Conservation (phyloP, 169 alveolate species). For the Plasmodium knowlesi region DNA sequence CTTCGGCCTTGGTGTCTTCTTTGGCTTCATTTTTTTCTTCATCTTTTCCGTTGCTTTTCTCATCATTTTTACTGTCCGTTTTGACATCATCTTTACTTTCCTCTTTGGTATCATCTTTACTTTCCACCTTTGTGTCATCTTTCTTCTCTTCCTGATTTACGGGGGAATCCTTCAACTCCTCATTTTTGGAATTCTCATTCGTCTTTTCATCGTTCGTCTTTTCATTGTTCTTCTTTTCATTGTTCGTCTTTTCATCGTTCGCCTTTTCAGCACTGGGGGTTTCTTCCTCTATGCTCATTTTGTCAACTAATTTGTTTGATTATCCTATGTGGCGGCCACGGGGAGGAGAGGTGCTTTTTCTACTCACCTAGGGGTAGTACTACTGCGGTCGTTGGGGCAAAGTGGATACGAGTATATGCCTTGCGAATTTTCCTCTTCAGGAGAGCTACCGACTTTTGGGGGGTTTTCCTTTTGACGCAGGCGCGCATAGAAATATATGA, state of each 20-base stretch:
- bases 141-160: not conserved
- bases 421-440: not conserved
- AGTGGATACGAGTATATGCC: not conserved
- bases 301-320: not conserved
- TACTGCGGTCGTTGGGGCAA: not conserved
- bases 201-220: not conserved
- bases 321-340: not conserved
- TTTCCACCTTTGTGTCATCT: not conserved
- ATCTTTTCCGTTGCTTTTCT: not conserved
- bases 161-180: not conserved
- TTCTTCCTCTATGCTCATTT: conserved; percentile 1
- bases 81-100: not conserved
- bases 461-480: not conserved
- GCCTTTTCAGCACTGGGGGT: conserved; percentile 2
- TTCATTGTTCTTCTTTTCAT: too few species aligned
- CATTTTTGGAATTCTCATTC: not conserved
- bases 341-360: not conserved
- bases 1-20: not conserved
- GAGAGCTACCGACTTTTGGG: not conserved
- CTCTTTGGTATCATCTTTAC: not conserved
- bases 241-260: too few species aligned
- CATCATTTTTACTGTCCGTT: not conserved
- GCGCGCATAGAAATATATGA: not conserved
- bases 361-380: not conserved
- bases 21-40: not conserved